Percentiles rank a stretch among this genome's conserved stretches.
phyloP scores from a whole-genome alignment of 768 basidiomycete genomes.

The Udeniomyces megalosporus region DNA sequence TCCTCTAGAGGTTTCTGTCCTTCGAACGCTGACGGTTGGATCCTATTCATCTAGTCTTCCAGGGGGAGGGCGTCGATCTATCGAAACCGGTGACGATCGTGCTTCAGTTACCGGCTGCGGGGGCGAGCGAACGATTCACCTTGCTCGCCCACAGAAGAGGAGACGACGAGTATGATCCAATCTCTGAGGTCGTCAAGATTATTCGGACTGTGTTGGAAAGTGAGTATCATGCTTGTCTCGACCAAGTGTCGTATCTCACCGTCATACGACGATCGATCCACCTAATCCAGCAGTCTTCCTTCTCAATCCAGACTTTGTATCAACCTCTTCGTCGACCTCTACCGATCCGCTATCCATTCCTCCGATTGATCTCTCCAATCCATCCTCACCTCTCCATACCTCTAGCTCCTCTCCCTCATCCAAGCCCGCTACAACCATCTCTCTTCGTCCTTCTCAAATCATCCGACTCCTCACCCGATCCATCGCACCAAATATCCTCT shows the following conservation, averaged over 20 bases:
- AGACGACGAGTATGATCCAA: slow-evolving; percentile 12
- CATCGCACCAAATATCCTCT: slow-evolving; percentile 35
- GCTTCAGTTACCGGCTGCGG: slow-evolving; percentile 8
- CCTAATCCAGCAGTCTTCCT: background rate
- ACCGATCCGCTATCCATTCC: background rate
- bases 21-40: background rate
- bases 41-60: background rate
- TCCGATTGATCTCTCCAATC: background rate
- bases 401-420: background rate
- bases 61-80: background rate
- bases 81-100: background rate
- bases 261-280: background rate
- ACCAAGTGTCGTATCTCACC: too few relatives aligned
- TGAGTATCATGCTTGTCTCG: background rate
- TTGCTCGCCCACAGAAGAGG: slow-evolving; percentile 3
- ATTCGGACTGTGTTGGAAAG: slow-evolving; percentile 7
- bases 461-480: slow-evolving; percentile 6
- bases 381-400: background rate
- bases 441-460: slow-evolving; percentile 4
- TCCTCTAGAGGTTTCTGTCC: background rate
- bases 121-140: slow-evolving; percentile 3
- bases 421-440: background rate
- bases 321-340: too few relatives aligned
- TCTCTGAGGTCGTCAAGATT: background rate
- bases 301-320: too few relatives aligned